A percentile compares a stretch with the other conserved stretches of the same genome.
Conservation (phyloP, 1,284 basidiomycete species). For the Hemileia vastatrix region DNA sequence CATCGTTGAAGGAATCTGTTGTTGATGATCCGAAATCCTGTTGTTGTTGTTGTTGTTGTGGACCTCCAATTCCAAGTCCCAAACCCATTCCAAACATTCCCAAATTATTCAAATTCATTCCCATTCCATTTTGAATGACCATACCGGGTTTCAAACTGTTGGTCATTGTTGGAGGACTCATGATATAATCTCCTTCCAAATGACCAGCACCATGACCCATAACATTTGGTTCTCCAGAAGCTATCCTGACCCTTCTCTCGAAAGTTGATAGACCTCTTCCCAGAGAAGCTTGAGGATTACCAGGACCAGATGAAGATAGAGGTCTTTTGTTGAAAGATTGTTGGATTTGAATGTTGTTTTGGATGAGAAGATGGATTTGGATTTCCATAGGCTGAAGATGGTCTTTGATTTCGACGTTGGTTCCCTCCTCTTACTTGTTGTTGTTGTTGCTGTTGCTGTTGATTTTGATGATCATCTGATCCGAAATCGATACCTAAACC, state of each 20-base stretch:
- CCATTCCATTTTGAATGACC: neutral
- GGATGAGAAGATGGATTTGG: slow-evolving; percentile 3
- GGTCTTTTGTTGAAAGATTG: slow-evolving; percentile 26
- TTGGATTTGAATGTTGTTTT: slow-evolving; percentile 17
- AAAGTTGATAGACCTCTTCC: slow-evolving; percentile 28
- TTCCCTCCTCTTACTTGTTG: too few species aligned
- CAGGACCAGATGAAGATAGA: slow-evolving; percentile 26
- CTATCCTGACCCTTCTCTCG: slow-evolving; percentile 31
- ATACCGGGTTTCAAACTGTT: slow-evolving; percentile 21
- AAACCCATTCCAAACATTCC: too few species aligned
- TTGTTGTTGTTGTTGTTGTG: too few species aligned
- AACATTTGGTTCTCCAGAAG: slow-evolving; percentile 31
- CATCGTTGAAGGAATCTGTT: too few species aligned
- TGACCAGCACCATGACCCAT: slow-evolving; percentile 27
- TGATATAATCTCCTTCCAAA: slow-evolving; percentile 2
- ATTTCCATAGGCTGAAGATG: neutral
- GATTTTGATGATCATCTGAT: neutral
- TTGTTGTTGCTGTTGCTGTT: slow-evolving; percentile 7
- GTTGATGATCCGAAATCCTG: too few species aligned
- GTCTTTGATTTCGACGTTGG: neutral
- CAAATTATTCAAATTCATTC: neutral
- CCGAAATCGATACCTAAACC: slow-evolving; percentile 40
- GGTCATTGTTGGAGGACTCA: neutral
- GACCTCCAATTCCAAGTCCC: too few species aligned
- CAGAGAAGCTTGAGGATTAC: slow-evolving; percentile 24